Base-by-base conservation (phyloP, 2,329 filamentous ascomycete species). In the Thyridium curvatum region DNA sequence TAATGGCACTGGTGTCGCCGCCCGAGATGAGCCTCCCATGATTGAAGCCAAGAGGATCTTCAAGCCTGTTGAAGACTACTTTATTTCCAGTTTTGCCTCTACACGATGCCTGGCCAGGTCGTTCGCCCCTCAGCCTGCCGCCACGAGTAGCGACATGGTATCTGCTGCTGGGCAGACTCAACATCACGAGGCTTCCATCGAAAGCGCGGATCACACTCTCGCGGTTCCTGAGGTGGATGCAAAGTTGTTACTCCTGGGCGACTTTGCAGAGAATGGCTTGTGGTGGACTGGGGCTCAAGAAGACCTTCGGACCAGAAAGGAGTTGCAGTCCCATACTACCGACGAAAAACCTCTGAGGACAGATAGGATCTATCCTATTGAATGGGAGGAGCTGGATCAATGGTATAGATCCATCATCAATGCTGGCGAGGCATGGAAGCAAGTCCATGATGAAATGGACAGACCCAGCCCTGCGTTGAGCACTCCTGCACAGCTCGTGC, bases 201-300 rank as follows among this genome's bases (percentile, higher is more conserved):
- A 58, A 38, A 48, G 41, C 42, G 53, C 40, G 46, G 53, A 44
- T 45, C 57, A 60, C 40, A 65, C 63, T 42, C 56, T 61, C 32
- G 62, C 64, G 18, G 59, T 79, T 4, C 72, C 72, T 29, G 81
- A 86, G 36, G 61, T 89, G 15, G 86, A 93, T 54, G 77, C 83
- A 1, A 93, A 89, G 53, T 74, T 84, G 5, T 64, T 91, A 15
- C 66, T 89, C 7, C 59, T 90, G 3, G 86, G 85, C 3, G 78
- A 90, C 51, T 71, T 90, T 47, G 84, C 82, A 1, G 86, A 93
- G 54, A 93, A 93, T 53, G 86, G 84, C 3, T 77, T 75, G 8
- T 91, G 85, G 86, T 91, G 86, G 85, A 81, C 82, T 34, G 84
- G 82, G 2, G 72, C 72, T 35, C 68, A 74, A 51, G 57, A 68